Conservation (phyloP, 176 grass and related monocot species). For the Musa itinerans region DNA sequence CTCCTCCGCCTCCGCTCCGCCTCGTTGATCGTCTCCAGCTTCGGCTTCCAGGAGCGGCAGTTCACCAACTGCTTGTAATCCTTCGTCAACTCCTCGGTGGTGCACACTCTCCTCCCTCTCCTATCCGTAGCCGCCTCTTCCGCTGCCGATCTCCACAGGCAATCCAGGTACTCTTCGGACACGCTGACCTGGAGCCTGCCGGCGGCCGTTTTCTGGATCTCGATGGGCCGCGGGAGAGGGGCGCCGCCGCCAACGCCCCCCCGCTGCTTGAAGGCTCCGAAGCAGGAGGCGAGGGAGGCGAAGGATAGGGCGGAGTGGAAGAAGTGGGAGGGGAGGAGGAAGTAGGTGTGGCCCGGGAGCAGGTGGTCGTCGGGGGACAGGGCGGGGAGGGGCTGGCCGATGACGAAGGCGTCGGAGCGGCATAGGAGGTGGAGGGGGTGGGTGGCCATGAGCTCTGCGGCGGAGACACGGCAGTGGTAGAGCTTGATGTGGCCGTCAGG, state of each 20-base stretch:
- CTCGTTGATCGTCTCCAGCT: conserved; percentile 22
- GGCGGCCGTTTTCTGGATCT: conserved; percentile 12
- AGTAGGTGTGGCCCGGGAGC: conserved; percentile 7
- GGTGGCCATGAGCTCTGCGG: conserved; percentile 1
- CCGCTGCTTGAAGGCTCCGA: background rate
- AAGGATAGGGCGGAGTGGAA: conserved; percentile 21
- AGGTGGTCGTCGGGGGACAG: conserved; percentile 9
- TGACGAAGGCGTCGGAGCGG: conserved; percentile 16
- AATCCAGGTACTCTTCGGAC: conserved; percentile 14
- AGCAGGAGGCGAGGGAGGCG: conserved; percentile 20
- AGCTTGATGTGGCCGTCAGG: conserved; percentile 9
- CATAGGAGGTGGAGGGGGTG: conserved; percentile 15
- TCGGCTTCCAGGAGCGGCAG: conserved; percentile 20
- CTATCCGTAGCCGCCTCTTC: background rate
- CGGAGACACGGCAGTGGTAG: background rate
- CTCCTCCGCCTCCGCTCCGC: background rate
- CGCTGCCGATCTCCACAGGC: background rate
- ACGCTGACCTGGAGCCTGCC: conserved; percentile 14
- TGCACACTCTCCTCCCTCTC: conserved; percentile 10
- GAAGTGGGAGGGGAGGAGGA: conserved; percentile 23
- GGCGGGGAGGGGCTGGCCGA: conserved; percentile 15
- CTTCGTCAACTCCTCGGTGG: conserved; percentile 24
- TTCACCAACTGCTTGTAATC: conserved; percentile 22
- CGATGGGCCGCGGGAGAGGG: conserved; percentile 7
- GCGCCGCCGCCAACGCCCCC: background rate